A percentile compares a stretch with the other conserved stretches of the same genome.
Conservation (phyloP, 495 filamentous ascomycete species). For the Tuber microsphaerosporum region DNA sequence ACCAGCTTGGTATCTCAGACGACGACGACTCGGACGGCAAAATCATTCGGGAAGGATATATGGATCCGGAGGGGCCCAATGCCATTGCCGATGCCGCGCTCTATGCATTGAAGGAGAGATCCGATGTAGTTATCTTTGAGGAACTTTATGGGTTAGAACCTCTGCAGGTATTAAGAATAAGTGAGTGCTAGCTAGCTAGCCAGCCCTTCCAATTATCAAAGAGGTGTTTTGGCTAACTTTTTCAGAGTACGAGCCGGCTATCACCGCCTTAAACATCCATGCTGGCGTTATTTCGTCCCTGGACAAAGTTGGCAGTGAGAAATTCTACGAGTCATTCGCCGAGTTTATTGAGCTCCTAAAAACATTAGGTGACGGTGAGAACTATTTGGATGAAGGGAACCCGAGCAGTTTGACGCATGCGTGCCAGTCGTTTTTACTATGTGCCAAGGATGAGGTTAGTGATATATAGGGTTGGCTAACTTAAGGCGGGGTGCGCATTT, state of each 20-base stretch:
- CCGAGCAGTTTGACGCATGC: neutral
- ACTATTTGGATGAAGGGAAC: constrained; percentile 9
- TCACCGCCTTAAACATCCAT: neutral
- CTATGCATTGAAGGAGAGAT: neutral
- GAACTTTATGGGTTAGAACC: constrained; percentile 10
- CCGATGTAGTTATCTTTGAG: neutral
- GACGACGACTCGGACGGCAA: neutral
- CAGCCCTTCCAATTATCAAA: constrained; percentile 5
- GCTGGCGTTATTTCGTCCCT: neutral
- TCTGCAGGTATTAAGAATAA: constrained; percentile 4
- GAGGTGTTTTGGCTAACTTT: neutral
- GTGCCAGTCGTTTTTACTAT: neutral
- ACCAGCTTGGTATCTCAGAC: neutral
- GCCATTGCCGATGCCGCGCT: constrained; percentile 1
- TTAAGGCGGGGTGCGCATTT: neutral
- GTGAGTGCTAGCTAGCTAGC: constrained; percentile 11
- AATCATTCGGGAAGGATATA: constrained; percentile 10
- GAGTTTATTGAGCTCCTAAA: constrained; percentile 3
- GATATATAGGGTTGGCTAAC: neutral
- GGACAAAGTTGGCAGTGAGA: neutral
- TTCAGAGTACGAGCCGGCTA: constrained; percentile 2
- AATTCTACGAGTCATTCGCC: constrained; percentile 2
- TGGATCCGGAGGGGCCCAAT: too few species aligned
- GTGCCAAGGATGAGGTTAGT: neutral
- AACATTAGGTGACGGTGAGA: neutral